Evolutionary conservation across 1,284 basidiomycete genomes (phyloP), one percentile per base, ranked within the genome.

Genomic region (Trametes polyzona): DNA sequence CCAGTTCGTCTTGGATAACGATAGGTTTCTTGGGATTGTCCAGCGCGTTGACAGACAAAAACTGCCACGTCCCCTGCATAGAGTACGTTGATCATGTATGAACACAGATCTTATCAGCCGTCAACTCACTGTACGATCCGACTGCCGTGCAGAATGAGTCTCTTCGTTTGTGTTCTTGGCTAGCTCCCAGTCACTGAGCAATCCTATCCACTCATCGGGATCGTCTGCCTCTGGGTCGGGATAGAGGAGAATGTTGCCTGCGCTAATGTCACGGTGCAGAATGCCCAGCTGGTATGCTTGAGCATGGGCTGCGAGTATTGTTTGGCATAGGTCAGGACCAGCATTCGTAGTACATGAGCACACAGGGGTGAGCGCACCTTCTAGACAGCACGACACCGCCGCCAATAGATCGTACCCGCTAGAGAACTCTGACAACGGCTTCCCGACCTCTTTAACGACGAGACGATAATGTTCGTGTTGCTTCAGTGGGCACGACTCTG

Each of bases 381-480:
- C 5, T 10, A 35, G 6, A 41, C 30, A 41, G 32, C 41, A 43
- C 6, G 30, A 24, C 21, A 47, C 2, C n/a, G 32, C 32, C 14
- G 16, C 10, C 14, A 57, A n/a, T 1, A 59, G 44, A 12, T 51
- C 30, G 4, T 35, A 29, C 4, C 36, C 32, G 32, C 27, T 27
- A 8, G 8, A 9, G 26, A 59, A 47, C 12, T 47, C 6, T 2
- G 12, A 11, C 42, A 65, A 23, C 44, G 65, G 54, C 52, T 63
- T 30, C 41, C 65, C 42, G 59, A 68, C 54, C 42, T 68, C 40
- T 48, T 62, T 17, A 3, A 58, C 36, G 50, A 68, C 61, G 57
- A 66, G 19, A 6, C 58, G 53, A 21, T 59, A 59, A 35, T 59
- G 58, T 17, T 23, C 41, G 37, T 44, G 58, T 3, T 14, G 35